Evolutionary conservation across 768 basidiomycete genomes (phyloP).

Genomic region (Melanogaster broomeanus): DNA sequence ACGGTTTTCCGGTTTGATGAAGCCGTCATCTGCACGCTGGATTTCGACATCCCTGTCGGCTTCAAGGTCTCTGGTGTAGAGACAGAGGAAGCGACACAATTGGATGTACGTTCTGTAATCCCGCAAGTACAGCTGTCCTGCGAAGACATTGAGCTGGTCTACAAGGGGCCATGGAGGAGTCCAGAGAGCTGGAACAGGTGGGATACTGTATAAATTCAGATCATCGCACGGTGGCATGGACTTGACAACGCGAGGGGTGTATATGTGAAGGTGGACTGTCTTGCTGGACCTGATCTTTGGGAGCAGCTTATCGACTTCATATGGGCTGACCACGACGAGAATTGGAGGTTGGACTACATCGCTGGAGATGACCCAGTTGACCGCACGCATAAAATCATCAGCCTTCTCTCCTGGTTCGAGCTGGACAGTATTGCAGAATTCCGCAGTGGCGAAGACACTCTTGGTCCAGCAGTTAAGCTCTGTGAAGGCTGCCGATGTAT

Average conservation of each 20-base stretch:
- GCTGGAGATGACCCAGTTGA: slow-evolving; percentile 14
- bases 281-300: slow-evolving; percentile 36
- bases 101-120: slow-evolving; percentile 33
- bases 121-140: slow-evolving; percentile 45
- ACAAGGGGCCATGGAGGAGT: slow-evolving; percentile 13
- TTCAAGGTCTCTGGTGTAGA: slow-evolving; percentile 43
- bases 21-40: slow-evolving; percentile 21
- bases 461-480: slow-evolving; percentile 23
- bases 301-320: slow-evolving; percentile 40
- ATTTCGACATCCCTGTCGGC: slow-evolving; percentile 43
- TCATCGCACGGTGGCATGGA: slow-evolving; percentile 39
- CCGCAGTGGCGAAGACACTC: slow-evolving; percentile 12
- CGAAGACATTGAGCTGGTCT: slow-evolving; percentile 43
- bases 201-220: slow-evolving; percentile 23
- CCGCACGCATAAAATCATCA: slow-evolving; percentile 8
- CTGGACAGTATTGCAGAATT: slow-evolving; percentile 14
- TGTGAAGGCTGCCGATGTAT: slow-evolving; percentile 8
- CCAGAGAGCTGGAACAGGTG: slow-evolving; percentile 18
- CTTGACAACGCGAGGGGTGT: slow-evolving; percentile 38
- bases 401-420: neutral
- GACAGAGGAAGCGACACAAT: slow-evolving; percentile 39
- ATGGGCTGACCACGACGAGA: slow-evolving; percentile 6
- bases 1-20: slow-evolving; percentile 14
- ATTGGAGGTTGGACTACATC: neutral
- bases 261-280: slow-evolving; percentile 41